Base-by-base conservation (phyloP, 805 yeast species). In the Wickerhamiella domercqiae region DNA sequence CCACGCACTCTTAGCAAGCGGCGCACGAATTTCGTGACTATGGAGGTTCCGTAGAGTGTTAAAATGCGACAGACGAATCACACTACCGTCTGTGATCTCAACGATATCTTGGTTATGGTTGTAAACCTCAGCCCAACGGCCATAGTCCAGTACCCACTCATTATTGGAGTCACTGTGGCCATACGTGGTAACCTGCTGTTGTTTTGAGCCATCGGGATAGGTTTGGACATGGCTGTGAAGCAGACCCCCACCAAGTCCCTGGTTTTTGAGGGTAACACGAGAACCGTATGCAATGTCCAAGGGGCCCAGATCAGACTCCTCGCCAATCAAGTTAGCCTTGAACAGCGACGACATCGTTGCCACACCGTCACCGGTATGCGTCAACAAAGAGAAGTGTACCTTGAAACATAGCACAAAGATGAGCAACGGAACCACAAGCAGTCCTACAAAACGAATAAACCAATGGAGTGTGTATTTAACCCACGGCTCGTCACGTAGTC, bases 1-100 rank as follows among this genome's bases (percentile, higher is more conserved):
- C 61, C 84, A 94, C 52, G 86, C 80, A n/a, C 94, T 80, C 39
- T 96, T 78, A 52, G 61, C 78, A 44, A 77, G 64, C 21, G 98
- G 97, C 2, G 97, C 90, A 2, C 95, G 95, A 39, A 90, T 96
- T 56, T 87, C 96, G 54, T 90, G 98, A 16, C 97, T 72, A 51
- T 83, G 68, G 47, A 90, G 62, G 49, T 62, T 78, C 7, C 93
- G 79, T 37, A 82, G 70, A 1, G 97, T 84, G 21, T 66, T 73
- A 36, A 78, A 70, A 53, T 90, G 98, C 57, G 70, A 73, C 40
- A 90, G 63, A 59, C 96, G 78, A 40, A 90, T 64, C 15, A 68
- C 57, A 51, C 82, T 90, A 46, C 81, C 79, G 44, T 82, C 74
- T 45, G 51, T 60, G 26, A 90, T 78, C 29, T 17, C 31, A 11